Evolutionary conservation across 768 basidiomycete species (phyloP).

Genomic region (Mycena chlorophos): DNA sequence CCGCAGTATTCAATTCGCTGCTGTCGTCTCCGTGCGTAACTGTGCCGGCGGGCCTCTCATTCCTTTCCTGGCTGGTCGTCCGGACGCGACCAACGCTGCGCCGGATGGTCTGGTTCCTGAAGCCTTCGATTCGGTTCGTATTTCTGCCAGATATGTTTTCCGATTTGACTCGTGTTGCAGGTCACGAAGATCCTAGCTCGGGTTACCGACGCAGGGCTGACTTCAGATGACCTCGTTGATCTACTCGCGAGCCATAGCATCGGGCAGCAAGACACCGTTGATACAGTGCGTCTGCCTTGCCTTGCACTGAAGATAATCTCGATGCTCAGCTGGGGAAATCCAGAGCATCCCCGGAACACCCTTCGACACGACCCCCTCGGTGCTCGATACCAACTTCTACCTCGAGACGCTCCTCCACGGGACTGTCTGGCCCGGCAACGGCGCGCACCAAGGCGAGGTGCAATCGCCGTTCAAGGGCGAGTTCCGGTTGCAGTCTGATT

Average conservation of each 20-base stretch:
- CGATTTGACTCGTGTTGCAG: not conserved
- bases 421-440: slow-evolving; percentile 5
- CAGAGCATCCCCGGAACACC: slow-evolving; percentile 26
- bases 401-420: slow-evolving; percentile 23
- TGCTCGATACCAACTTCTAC: slow-evolving; percentile 32
- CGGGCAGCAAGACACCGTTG: slow-evolving; percentile 19
- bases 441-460: slow-evolving; percentile 24
- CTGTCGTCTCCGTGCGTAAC: slow-evolving; percentile 29
- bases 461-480: slow-evolving; percentile 29
- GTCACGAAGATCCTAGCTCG: slow-evolving; percentile 9
- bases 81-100: slow-evolving; percentile 11
- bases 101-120: slow-evolving; percentile 11
- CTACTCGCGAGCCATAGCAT: slow-evolving; percentile 22
- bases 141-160: not conserved
- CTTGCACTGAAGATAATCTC: not conserved
- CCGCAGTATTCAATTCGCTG: slow-evolving; percentile 34
- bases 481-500: slow-evolving; percentile 37
- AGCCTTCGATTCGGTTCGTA: slow-evolving; percentile 14
- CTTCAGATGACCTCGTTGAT: slow-evolving; percentile 15
- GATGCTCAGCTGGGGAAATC: slow-evolving; percentile 18
- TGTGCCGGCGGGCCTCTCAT: slow-evolving; percentile 31
- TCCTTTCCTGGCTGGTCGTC: slow-evolving; percentile 26
- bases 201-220: slow-evolving; percentile 17
- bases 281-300: slow-evolving; percentile 9
- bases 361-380: slow-evolving; percentile 31